These are phyloP conservation scores for Cocos nucifera DNA, from an alignment of 176 grass and related monocot genomes.

Conservation along the genomic window DNA sequence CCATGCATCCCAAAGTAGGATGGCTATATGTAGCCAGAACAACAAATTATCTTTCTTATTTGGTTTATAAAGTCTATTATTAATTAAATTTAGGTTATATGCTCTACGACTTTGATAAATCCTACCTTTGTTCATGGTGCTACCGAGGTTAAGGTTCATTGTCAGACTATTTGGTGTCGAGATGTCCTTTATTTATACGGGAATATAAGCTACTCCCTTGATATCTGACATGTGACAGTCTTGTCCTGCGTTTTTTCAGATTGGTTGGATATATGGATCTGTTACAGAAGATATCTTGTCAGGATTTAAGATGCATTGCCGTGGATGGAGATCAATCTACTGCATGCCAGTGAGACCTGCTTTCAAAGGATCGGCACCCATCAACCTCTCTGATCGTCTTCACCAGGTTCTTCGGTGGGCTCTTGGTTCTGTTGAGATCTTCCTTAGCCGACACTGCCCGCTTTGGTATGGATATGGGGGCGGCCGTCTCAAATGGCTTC, in stretches of 20 bases:
- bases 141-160: too few species aligned
- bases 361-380: slow-evolving; percentile 94
- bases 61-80: too few species aligned
- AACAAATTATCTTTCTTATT: too few species aligned
- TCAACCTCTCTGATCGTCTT: slow-evolving; percentile 93
- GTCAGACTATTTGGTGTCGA: too few species aligned
- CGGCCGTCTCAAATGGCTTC: slow-evolving; percentile 83
- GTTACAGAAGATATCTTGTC: slow-evolving; percentile 91
- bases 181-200: background rate
- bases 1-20: too few species aligned
- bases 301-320: slow-evolving; percentile 97
- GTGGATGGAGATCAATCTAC: slow-evolving; percentile 95
- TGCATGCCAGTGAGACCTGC: slow-evolving; percentile 85
- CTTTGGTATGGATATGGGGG: slow-evolving; percentile 86
- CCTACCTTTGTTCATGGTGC: too few species aligned
- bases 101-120: too few species aligned
- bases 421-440: slow-evolving; percentile 86
- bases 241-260: slow-evolving; percentile 31
- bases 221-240: slow-evolving; percentile 2
- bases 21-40: too few species aligned
- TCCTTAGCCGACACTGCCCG: slow-evolving; percentile 80
- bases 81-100: too few species aligned
- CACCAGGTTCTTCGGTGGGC: slow-evolving; percentile 98
- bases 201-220: background rate
- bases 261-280: slow-evolving; percentile 96